Evolutionary conservation across 202 grass and related monocot species (phyloP), one percentile per base, ranked within the genome.

Genomic region (Carex sylvatica): DNA sequence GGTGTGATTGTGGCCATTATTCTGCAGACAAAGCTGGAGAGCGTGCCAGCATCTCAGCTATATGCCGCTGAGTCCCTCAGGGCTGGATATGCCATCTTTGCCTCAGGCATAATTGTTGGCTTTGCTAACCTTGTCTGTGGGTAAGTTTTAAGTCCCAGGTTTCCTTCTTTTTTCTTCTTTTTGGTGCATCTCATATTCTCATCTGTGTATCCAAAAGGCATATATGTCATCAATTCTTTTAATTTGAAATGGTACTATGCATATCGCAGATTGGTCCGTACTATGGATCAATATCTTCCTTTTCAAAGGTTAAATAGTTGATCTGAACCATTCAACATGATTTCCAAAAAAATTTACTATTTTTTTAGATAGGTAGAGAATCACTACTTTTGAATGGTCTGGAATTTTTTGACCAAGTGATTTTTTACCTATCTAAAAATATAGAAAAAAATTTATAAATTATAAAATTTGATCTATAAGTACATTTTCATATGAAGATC

Each of bases 1-100:
- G 95, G 95, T 86, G 95, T 98, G 36, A 98, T 98, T 5, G 95
- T 98, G 78, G 95, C 92, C 77, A 98, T 98, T 82, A 98, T 98
- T 82, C 88, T 98, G 59, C 95, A 98, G 86, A 98, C 95, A 49
- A 98, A 98, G 84, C 88, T 98, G 83, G 92, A 98, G 88, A 95
- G 95, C 52, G 95, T 95, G 51, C 92, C 91, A 84, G 20, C 87
- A 42, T 84, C 90, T 75, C 86, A 59, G 80, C 84, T 95, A 79
- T 85, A 95, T 65, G 89, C 28, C 20, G 73, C 95, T n/a, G 95
- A 98, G 83, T 98, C 95, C 86, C 85, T 98, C 19, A 88, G 95
- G 78, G 95, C 95, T 85, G 95, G 95, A 40, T 98, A 95, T 83
- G 92, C 95, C 7, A 98, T 98, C 46, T 98, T 98, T 86, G 92